phyloP scores from a whole-genome alignment of 1,284 basidiomycete species.

The Papiliotrema terrestris region DNA sequence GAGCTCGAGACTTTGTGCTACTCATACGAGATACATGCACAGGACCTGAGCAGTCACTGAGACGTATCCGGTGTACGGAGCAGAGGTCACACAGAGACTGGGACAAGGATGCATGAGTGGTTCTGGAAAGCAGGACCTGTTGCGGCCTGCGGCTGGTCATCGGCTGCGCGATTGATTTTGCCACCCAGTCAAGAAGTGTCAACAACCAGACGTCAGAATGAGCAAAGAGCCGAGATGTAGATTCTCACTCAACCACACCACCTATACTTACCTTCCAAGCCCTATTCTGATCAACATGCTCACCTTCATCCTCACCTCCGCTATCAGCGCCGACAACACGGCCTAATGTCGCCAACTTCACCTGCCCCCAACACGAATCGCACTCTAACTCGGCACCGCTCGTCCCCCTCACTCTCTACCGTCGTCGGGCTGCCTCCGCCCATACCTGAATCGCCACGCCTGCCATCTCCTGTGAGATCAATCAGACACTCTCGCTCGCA shows the following conservation, averaged over 20 bases:
- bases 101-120: too few relatives aligned
- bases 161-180: too few relatives aligned
- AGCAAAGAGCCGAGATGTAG: not conserved
- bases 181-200: not conserved
- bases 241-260: not conserved
- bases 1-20: too few relatives aligned
- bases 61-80: too few relatives aligned
- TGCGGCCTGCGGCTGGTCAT: too few relatives aligned
- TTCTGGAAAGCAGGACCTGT: too few relatives aligned
- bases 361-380: constrained; percentile 2
- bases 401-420: constrained; percentile 27
- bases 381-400: constrained; percentile 27
- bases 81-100: too few relatives aligned
- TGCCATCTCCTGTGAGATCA: constrained; percentile 16
- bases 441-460: constrained; percentile 24
- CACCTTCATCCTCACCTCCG: not conserved
- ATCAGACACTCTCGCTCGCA: constrained; percentile 15
- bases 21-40: too few relatives aligned
- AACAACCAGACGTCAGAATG: not conserved
- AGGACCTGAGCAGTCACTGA: too few relatives aligned
- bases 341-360: not conserved
- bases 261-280: not conserved
- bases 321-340: not conserved
- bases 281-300: not conserved
- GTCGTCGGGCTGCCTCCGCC: constrained; percentile 33